Base-by-base conservation (phyloP, 208 protist genomes). In the Blechomonas ayalai region DNA sequence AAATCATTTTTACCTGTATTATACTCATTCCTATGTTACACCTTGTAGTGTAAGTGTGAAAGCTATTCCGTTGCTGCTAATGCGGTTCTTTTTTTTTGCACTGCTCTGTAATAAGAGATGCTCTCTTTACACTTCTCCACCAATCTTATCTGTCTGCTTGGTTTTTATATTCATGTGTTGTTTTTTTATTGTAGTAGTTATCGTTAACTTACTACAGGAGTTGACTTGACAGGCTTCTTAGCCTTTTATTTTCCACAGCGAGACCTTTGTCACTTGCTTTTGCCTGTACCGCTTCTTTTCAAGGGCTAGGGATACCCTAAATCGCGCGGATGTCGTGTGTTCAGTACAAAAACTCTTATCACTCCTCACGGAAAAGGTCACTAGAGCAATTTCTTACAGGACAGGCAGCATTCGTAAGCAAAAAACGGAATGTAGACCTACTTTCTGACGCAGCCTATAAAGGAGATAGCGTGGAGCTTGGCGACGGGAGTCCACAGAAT, bases 401-500 rank as follows among this genome's bases (percentile, higher is more conserved):
- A 42, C 15, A 24, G 7, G 16, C 15, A 8, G 55, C 0, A 20
- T 48, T 1, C 52, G 24, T 10, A 56, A 65, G 27, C n/a, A 56
- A 67, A n/a, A 44, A 47, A 20, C 48, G 51, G 22, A 42, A 31
- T 0, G 23, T 20, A 27, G 37, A 60, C 13, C 19, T 8, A 0
- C 36, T 28, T 29, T 55, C 32, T 10, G 34, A 12, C 15, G 67
- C 51, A 18, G 52, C 52, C 3, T 25, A 43, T 38, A 8, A 22
- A 19, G 42, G 33, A 16, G 44, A 41, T 13, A 31, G 39, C 16
- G 36, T 33, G 3, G 71, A 82, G 41, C 26, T 70, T 23, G 77
- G 78, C 20, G 69, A 50, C 23, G 75, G 75, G 6, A 54, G 54
- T 16, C 66, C 71, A 13, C 50, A 76, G 13, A 50, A 73, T 37